phyloP scores from a whole-genome alignment of 371 early-diverging fungal species.

The Capillidium rhysosporum region DNA sequence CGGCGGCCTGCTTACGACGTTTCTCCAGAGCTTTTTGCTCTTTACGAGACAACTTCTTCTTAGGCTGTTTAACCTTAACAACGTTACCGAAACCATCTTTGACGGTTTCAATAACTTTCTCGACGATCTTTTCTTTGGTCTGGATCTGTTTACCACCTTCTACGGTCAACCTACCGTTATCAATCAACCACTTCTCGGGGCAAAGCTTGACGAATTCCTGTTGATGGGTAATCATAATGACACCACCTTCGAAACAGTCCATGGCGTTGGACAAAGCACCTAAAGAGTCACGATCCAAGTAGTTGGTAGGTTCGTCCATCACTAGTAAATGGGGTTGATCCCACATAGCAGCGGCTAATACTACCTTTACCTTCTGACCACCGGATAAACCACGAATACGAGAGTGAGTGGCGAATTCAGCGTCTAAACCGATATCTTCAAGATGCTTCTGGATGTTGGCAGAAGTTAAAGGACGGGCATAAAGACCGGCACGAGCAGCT shows the following conservation, averaged over 20 bases:
- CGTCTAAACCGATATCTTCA: slow-evolving; percentile 39
- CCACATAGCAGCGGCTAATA: slow-evolving; percentile 70
- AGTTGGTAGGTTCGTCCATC: slow-evolving; percentile 79
- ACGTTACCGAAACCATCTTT: slow-evolving; percentile 16
- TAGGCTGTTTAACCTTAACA: slow-evolving; percentile 12
- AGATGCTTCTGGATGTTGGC: slow-evolving; percentile 49
- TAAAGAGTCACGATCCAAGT: slow-evolving; percentile 55
- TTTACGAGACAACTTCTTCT: slow-evolving; percentile 14
- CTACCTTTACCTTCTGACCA: slow-evolving; percentile 83
- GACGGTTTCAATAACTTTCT: slow-evolving; percentile 14
- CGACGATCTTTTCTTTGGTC: slow-evolving; percentile 14
- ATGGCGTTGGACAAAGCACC: slow-evolving; percentile 47
- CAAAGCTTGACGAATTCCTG: slow-evolving; percentile 49
- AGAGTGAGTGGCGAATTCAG: slow-evolving; percentile 59
- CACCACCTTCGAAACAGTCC: slow-evolving; percentile 47
- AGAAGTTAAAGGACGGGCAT: slow-evolving; percentile 34
- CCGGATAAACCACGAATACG: slow-evolving; percentile 74
- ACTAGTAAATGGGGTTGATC: slow-evolving; percentile 71
- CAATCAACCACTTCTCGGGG: slow-evolving; percentile 53
- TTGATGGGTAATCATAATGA: slow-evolving; percentile 59
- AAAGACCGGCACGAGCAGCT: slow-evolving; percentile 39
- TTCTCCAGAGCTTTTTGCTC: slow-evolving; percentile 15
- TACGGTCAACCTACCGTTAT: slow-evolving; percentile 29
- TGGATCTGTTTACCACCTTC: slow-evolving; percentile 15
- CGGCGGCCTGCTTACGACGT: slow-evolving; percentile 14